phyloP scores from a whole-genome alignment of 2,329 filamentous ascomycete species.

The Stachybotrys elegans region DNA sequence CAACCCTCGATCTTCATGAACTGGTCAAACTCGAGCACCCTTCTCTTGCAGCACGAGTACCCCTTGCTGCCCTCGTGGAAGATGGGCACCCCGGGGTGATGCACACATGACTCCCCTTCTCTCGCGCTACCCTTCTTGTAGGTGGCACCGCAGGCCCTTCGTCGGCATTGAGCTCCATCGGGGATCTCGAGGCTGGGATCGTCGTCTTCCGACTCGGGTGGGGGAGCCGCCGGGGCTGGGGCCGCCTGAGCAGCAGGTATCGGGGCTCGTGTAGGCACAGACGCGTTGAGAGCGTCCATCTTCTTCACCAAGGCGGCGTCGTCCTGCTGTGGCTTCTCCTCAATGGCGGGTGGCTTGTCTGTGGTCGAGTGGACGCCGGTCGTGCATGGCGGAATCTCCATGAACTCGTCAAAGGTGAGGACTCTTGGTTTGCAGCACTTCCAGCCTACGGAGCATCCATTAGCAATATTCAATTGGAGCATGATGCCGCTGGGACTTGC shows the following conservation, averaged over 20 bases:
- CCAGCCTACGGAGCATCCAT: slow-evolving; percentile 73
- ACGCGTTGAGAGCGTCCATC: slow-evolving; percentile 49
- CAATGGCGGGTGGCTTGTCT: slow-evolving; percentile 60
- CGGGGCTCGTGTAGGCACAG: slow-evolving; percentile 34
- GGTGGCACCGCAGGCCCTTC: slow-evolving; percentile 64
- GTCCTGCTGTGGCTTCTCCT: slow-evolving; percentile 48
- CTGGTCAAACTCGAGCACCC: slow-evolving; percentile 94
- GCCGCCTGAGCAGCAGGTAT: slow-evolving; percentile 40
- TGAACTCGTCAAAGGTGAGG: slow-evolving; percentile 97
- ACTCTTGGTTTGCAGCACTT: slow-evolving; percentile 98
- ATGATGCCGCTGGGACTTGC: too few relatives aligned
- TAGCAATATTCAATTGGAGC: too few relatives aligned
- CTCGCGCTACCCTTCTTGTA: slow-evolving; percentile 59
- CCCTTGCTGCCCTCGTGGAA: slow-evolving; percentile 99
- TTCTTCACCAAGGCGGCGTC: slow-evolving; percentile 36
- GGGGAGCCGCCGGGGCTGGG: slow-evolving; percentile 51
- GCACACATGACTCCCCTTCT: slow-evolving; percentile 72
- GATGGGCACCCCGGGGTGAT: slow-evolving; percentile 85
- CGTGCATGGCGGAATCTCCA: slow-evolving; percentile 86
- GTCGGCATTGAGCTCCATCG: slow-evolving; percentile 69
- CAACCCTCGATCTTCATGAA: slow-evolving; percentile 96
- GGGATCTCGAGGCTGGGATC: slow-evolving; percentile 71
- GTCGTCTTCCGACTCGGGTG: slow-evolving; percentile 80
- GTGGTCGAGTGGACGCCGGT: slow-evolving; percentile 88
- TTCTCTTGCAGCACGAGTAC: slow-evolving; percentile 92